phyloP scores from a whole-genome alignment of 2,329 filamentous ascomycete genomes.

The Amauroascus verrucosus region DNA sequence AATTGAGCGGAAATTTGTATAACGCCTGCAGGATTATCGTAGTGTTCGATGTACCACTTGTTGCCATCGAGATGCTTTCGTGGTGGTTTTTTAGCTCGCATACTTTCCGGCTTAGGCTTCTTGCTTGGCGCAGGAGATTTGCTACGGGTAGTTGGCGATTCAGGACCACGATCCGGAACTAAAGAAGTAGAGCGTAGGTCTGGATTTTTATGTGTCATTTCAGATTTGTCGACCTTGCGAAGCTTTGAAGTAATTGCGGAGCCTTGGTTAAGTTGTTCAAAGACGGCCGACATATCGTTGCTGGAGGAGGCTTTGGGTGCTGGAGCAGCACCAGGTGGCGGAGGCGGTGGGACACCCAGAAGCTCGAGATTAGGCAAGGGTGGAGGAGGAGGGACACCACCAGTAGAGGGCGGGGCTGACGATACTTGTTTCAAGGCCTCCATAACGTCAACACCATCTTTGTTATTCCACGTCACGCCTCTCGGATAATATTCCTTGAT shows the following conservation, averaged over 20 bases:
- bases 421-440: conserved; percentile 55
- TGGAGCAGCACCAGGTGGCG: conserved; percentile 48
- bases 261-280: conserved; percentile 82
- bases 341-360: conserved; percentile 52
- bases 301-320: conserved; percentile 38
- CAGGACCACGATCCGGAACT: conserved; percentile 50
- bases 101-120: conserved; percentile 75
- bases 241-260: conserved; percentile 77
- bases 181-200: conserved; percentile 62
- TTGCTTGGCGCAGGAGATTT: conserved; percentile 84
- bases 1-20: conserved; percentile 74
- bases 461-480: conserved; percentile 78
- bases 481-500: conserved; percentile 71
- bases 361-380: conserved; percentile 39
- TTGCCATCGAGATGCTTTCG: conserved; percentile 73
- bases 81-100: conserved; percentile 72
- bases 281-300: conserved; percentile 73
- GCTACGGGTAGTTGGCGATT: conserved; percentile 44
- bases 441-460: conserved; percentile 59
- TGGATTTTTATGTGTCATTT: conserved; percentile 99
- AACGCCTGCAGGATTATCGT: conserved; percentile 61
- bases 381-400: conserved; percentile 41
- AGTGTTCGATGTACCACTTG: conserved; percentile 97
- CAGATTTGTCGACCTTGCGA: conserved; percentile 83
- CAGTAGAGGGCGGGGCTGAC: conserved; percentile 28